Conservation (phyloP, 2,329 filamentous ascomycete genomes). For the Alternaria ethzedia region DNA sequence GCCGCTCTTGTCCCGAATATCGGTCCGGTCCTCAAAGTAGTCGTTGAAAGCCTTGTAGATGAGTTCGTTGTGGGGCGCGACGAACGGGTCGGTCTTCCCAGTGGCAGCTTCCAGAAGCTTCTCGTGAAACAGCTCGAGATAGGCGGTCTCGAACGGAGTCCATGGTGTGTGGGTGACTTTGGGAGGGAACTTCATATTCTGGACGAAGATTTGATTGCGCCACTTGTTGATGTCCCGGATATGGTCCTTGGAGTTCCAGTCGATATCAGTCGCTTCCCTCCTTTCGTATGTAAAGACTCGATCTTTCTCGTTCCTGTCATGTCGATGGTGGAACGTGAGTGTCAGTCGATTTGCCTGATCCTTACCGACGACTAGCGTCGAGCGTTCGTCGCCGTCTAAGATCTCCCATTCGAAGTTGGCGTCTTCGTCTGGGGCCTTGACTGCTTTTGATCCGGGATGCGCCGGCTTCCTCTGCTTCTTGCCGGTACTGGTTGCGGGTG, state of each 20-base stretch:
- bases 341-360: neutral
- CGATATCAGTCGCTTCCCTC: fast-evolving
- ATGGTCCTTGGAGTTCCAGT: neutral
- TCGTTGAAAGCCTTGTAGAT: neutral
- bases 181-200: neutral
- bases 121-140: neutral
- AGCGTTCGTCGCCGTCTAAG: neutral
- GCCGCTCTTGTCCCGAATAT: neutral
- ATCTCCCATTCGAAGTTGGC: neutral
- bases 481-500: neutral
- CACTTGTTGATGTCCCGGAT: neutral
- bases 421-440: neutral
- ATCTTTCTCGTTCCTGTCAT: neutral
- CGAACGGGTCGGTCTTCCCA: neutral
- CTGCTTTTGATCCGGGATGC: neutral
- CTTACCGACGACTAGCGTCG: neutral
- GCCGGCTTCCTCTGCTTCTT: neutral
- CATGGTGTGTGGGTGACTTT: neutral
- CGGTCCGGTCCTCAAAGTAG: neutral
- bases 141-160: neutral
- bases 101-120: neutral
- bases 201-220: neutral
- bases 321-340: neutral
- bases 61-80: neutral
- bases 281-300: neutral